phyloP scores from a whole-genome alignment of 2,329 filamentous ascomycete genomes.

The Penicillium occitanis region DNA sequence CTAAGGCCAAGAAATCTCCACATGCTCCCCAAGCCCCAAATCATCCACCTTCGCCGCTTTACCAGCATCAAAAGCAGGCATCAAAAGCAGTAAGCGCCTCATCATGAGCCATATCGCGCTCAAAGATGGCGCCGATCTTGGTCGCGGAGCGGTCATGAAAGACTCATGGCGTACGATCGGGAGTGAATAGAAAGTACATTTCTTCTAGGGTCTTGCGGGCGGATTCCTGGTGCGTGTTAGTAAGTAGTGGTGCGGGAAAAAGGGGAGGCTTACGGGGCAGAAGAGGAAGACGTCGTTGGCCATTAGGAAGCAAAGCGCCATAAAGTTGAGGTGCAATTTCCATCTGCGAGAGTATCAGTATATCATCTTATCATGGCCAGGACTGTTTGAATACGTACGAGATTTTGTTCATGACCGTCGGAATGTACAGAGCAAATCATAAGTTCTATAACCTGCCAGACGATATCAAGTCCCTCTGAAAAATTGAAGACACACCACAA shows the following conservation, averaged over 20 bases:
- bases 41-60: constrained; percentile 1
- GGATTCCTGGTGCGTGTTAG: constrained; percentile 23
- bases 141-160: constrained; percentile 26
- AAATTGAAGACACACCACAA: constrained; percentile 25
- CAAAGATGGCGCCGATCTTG: constrained; percentile 28
- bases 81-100: too few species aligned
- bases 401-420: constrained; percentile 29
- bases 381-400: constrained; percentile 18
- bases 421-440: constrained; percentile 30
- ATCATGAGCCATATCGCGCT: too few species aligned
- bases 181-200: constrained; percentile 27
- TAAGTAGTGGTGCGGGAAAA: too few species aligned
- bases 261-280: constrained; percentile 24
- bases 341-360: constrained; percentile 22
- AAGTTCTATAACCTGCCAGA: constrained; percentile 25
- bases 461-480: neutral
- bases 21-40: constrained; percentile 5
- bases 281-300: constrained; percentile 27
- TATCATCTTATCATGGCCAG: neutral
- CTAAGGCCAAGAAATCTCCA: neutral
- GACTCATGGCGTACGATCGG: constrained; percentile 26
- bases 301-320: constrained; percentile 28
- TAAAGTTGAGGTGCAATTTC: constrained; percentile 29
- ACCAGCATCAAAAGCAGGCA: constrained; percentile 19
- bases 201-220: constrained; percentile 28